Evolutionary conservation across 2,329 filamentous ascomycete genomes (phyloP), one percentile per base, ranked within the genome.

Genomic region (Phoma herbarum): DNA sequence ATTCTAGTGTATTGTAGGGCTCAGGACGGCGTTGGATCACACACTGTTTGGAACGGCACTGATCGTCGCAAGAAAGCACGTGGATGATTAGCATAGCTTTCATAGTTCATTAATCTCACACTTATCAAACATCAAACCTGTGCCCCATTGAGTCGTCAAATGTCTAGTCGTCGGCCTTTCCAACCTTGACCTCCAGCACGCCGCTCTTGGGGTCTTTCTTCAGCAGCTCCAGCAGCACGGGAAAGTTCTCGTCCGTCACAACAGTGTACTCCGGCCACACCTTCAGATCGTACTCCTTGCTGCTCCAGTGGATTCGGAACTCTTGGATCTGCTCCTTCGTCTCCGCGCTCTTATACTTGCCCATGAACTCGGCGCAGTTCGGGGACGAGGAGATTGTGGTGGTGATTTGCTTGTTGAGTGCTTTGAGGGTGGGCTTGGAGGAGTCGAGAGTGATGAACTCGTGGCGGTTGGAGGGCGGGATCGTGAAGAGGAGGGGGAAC

Each of bases 261-360:
- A 74, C 56, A 6, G 74, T 76, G 20, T 70, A 73, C 51, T 76
- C 72, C 3, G 73, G 74, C 73, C 73, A 76, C 3, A 72, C 63
- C 29, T 72, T 76, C 22, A 58, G 52, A 23, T 76, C 74, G 14
- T 72, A 60, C 9, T 57, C 66, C 44, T 62, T 63, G 16, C 60
- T 64, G 50, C 66, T 66, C 74, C 74, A 76, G 60, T 74, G 74
- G 5, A 76, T 63, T 18, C 59, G 62, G 29, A 75, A 60, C 44
- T 73, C 69, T 35, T 72, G 65, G 31, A 75, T 75, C 18, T 61
- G 61, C 46, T 73, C 72, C 16, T 63, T 59, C 0, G 51, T 63
- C 20, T 66, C 60, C n/a, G 52, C 43, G 31, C 61, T 23, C 52
- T 75, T 76, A 66, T 75, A 70, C 56, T 75, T 69, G 35, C 52